A percentile compares a stretch with the other conserved stretches of the same genome.
Evolutionary conservation across 176 grass and related monocot genomes (phyloP).

Genomic region (Lolium rigidum): DNA sequence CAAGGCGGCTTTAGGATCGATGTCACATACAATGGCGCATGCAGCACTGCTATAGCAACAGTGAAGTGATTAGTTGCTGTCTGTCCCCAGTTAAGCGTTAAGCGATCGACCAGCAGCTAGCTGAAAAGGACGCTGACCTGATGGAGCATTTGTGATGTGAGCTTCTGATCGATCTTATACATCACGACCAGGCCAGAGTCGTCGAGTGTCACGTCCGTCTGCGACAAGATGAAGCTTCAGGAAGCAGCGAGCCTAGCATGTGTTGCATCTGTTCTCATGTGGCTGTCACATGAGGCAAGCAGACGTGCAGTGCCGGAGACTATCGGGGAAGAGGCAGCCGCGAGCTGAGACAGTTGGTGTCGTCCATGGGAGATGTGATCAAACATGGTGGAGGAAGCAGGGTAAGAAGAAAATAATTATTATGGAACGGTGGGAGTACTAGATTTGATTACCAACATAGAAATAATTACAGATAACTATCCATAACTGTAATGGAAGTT

Average conservation of each 20-base stretch:
- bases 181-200: neutral
- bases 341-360: neutral
- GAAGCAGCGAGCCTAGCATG: neutral
- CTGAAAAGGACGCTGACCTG: neutral
- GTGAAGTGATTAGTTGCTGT: neutral
- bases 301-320: neutral
- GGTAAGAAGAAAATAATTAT: too few relatives aligned
- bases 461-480: neutral
- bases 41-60: neutral
- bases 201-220: constrained; percentile 7
- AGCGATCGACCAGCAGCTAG: neutral
- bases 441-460: neutral
- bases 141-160: neutral
- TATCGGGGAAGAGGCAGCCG: neutral
- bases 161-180: neutral
- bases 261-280: neutral
- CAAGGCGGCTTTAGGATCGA: too few relatives aligned
- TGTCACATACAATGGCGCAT: neutral
- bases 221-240: neutral
- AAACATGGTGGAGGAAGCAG: too few relatives aligned
- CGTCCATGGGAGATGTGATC: neutral
- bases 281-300: constrained; percentile 13
- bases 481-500: too few relatives aligned
- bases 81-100: neutral
- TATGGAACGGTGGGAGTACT: too few relatives aligned